Conservation (phyloP, 768 basidiomycete species). For the Xerocomus spinulosus region DNA sequence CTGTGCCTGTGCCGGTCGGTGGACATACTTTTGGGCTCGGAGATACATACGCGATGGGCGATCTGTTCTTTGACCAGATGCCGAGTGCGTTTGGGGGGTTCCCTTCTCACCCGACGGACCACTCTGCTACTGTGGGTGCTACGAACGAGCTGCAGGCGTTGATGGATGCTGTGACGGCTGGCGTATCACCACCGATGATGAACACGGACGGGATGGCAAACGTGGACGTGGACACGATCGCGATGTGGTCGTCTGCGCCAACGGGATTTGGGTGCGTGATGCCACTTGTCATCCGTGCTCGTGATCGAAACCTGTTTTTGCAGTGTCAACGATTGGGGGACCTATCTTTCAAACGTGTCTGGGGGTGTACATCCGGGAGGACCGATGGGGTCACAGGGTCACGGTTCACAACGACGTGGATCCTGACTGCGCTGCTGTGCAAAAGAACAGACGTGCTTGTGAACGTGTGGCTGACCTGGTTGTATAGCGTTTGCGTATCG, state of each 20-base stretch:
- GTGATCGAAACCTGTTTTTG: not conserved
- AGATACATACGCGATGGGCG: constrained; percentile 18
- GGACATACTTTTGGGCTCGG: constrained; percentile 5
- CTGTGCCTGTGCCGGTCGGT: not conserved
- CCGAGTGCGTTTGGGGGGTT: constrained; percentile 6
- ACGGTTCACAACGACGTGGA: not conserved
- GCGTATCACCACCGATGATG: constrained; percentile 3
- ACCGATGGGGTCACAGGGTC: not conserved
- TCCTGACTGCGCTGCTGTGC: not conserved
- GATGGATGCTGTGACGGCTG: constrained; percentile 7
- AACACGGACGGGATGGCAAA: constrained; percentile 3
- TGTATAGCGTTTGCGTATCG: no score
- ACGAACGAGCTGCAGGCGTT: constrained; percentile 12
- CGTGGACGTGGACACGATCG: constrained; percentile 48
- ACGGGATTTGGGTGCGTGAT: constrained; percentile 53
- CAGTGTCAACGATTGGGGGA: constrained; percentile 39
- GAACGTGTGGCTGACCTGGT: no score
- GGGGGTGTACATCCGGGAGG: constrained; percentile 20
- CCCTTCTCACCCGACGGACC: not conserved
- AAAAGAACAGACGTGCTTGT: no score
- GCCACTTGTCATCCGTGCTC: not conserved
- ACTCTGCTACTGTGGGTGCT: no score
- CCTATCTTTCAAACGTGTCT: constrained; percentile 33
- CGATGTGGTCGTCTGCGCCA: constrained; percentile 62
- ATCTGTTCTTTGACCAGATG: constrained; percentile 20